Percentiles rank a stretch among this genome's conserved stretches.
These are phyloP conservation scores for Melaleuca quinquenervia DNA, from an alignment of 345 rosid species.

Conservation along the genomic window DNA sequence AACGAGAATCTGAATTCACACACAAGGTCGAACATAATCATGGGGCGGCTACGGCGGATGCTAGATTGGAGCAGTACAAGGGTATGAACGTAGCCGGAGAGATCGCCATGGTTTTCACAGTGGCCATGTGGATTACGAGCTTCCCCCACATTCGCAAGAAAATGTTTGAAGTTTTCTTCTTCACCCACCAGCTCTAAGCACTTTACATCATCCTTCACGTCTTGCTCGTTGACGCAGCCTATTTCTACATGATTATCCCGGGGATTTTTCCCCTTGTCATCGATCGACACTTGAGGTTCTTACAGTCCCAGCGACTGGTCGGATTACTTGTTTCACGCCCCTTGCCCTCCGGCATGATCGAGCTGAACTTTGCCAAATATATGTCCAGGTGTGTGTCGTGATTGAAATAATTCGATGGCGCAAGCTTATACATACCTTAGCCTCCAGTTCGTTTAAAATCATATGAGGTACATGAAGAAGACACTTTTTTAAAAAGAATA, in stretches of 20 bases:
- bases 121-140: slow-evolving; percentile 34
- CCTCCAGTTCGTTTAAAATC: background rate
- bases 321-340: slow-evolving; percentile 25
- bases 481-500: background rate
- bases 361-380: slow-evolving; percentile 46
- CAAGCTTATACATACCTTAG: background rate
- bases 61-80: slow-evolving; percentile 24
- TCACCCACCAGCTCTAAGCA: slow-evolving; percentile 40
- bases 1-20: no score
- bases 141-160: slow-evolving; percentile 20
- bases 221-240: slow-evolving; percentile 30
- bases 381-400: slow-evolving; percentile 11
- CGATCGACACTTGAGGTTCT: slow-evolving; percentile 35
- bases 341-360: slow-evolving; percentile 31
- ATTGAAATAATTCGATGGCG: background rate
- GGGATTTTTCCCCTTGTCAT: slow-evolving; percentile 43
- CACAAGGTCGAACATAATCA: background rate
- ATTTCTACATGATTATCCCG: slow-evolving; percentile 30
- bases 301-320: slow-evolving; percentile 31
- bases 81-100: slow-evolving; percentile 38
- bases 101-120: slow-evolving; percentile 24
- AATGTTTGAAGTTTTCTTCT: slow-evolving; percentile 45
- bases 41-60: slow-evolving; percentile 9
- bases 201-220: slow-evolving; percentile 28
- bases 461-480: background rate